Evolutionary conservation across 148 eudicot genomes (phyloP).

Genomic region (Agrostemma githago): DNA sequence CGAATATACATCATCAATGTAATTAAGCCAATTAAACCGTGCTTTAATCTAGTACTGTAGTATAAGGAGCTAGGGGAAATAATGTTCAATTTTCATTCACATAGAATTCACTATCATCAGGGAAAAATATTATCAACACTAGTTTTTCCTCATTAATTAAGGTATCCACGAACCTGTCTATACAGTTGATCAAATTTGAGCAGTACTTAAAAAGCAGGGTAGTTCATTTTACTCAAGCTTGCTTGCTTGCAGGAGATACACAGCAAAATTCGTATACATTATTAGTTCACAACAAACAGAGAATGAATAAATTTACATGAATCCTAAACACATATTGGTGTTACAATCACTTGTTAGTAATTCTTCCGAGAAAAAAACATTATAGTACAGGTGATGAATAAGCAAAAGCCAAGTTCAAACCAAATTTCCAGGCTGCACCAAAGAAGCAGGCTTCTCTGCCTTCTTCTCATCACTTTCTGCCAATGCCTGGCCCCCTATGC

Average conservation of each 20-base stretch:
- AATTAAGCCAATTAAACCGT: no score
- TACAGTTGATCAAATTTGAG: neutral
- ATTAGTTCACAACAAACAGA: neutral
- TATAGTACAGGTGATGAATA: neutral
- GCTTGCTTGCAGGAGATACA: neutral
- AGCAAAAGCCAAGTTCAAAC: slow-evolving; percentile 3
- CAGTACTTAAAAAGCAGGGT: neutral
- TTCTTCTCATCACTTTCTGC: neutral
- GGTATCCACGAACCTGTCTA: no score
- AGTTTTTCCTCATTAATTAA: no score
- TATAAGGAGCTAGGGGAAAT: no score
- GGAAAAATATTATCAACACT: no score
- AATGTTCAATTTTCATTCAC: no score
- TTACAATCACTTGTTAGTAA: neutral
- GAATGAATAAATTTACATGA: neutral
- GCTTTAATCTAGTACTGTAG: no score
- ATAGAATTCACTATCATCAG: no score
- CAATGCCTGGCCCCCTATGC: neutral
- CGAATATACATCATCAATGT: no score
- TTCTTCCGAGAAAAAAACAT: neutral
- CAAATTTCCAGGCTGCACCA: neutral
- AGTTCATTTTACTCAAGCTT: neutral
- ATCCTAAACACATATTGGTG: neutral
- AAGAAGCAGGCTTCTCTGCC: neutral
- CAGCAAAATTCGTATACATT: neutral